Evolutionary conservation across 176 grass and related monocot genomes (phyloP).

Genomic region (Secale cereale): DNA sequence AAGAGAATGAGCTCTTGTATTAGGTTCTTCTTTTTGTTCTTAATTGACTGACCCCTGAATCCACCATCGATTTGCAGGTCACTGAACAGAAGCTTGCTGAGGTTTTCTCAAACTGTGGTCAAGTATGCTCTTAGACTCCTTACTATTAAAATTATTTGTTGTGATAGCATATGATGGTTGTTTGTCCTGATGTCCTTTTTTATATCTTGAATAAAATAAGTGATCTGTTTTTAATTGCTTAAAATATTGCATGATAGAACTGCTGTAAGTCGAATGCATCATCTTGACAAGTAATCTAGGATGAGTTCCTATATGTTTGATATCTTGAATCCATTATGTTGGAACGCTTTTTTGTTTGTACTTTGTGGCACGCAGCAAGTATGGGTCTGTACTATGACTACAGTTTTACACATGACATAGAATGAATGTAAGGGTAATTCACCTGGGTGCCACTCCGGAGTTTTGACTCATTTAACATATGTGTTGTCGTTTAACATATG

Average conservation of each 20-base stretch:
- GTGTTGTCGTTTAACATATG: too few relatives aligned
- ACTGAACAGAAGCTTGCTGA: slow-evolving; percentile 99
- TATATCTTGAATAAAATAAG: neutral
- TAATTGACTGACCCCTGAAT: neutral
- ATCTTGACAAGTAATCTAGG: neutral
- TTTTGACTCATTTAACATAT: neutral
- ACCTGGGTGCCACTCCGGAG: neutral
- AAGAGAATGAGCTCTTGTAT: slow-evolving; percentile 24
- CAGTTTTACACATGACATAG: neutral
- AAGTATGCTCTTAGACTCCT: slow-evolving; percentile 45
- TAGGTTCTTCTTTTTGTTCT: neutral
- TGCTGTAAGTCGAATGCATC: neutral
- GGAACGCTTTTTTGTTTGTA: neutral
- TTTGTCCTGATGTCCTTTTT: neutral
- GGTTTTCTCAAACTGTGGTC: slow-evolving; percentile 84
- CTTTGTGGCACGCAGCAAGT: neutral
- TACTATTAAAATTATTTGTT: neutral
- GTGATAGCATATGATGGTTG: neutral
- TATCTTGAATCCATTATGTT: neutral
- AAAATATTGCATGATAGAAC: neutral
- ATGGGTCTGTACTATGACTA: neutral
- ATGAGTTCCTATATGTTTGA: neutral
- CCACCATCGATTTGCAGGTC: slow-evolving; percentile 47
- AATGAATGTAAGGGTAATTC: neutral
- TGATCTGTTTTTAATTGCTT: neutral